These are phyloP conservation scores for Eragrostis curvula DNA, from an alignment of 176 grass and related monocot species.

Conservation along the genomic window DNA sequence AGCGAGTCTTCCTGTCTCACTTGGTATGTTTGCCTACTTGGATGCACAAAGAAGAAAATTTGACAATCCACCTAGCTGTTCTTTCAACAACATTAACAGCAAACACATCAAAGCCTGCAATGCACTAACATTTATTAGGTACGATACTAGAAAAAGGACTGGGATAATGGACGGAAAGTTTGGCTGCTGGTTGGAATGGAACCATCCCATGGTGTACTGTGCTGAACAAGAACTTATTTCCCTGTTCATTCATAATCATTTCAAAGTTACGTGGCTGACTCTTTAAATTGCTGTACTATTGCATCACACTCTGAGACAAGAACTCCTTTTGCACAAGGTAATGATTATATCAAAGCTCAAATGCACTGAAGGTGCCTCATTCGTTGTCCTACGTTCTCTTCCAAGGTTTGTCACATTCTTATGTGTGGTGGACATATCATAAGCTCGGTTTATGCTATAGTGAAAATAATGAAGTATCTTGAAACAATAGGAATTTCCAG, in stretches of 20 bases:
- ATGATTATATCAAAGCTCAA: conserved; percentile 24
- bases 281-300: conserved; percentile 49
- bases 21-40: conserved; percentile 19
- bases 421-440: conserved; percentile 19
- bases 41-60: conserved; percentile 64
- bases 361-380: neutral
- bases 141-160: neutral
- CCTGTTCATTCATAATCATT: neutral
- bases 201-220: neutral
- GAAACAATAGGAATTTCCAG: too few species aligned
- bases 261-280: neutral
- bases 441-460: neutral
- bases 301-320: conserved; percentile 81
- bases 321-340: conserved; percentile 73
- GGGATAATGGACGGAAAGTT: too few species aligned
- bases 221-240: neutral
- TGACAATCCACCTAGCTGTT: conserved; percentile 74
- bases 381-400: neutral
- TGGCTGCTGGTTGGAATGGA: neutral
- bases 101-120: conserved; percentile 74
- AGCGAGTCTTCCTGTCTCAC: neutral
- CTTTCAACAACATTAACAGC: conserved; percentile 70
- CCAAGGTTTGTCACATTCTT: neutral
- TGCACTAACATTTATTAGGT: conserved; percentile 84
- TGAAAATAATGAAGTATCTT: neutral